Percentiles rank a stretch among this genome's conserved stretches.
These are phyloP conservation scores for Phytophthora hybrid DNA, from an alignment of 352 stramenopile genomes.

Conservation along the genomic window DNA sequence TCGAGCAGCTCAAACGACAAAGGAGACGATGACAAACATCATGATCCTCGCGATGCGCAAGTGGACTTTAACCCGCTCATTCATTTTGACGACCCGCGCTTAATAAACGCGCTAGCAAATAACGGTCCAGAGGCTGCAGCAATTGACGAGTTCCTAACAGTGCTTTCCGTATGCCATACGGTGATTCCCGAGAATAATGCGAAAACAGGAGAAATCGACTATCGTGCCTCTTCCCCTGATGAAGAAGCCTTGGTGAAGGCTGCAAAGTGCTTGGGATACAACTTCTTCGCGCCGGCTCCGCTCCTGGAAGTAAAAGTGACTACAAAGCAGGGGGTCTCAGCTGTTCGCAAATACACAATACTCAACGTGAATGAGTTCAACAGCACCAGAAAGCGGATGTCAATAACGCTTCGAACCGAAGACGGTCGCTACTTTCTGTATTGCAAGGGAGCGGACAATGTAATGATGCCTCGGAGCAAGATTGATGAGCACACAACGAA, in stretches of 20 bases:
- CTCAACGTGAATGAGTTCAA: slow-evolving; percentile 90
- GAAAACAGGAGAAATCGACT: slow-evolving; percentile 59
- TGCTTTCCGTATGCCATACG: slow-evolving; percentile 80
- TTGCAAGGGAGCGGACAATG: slow-evolving; percentile 88
- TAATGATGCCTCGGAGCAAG: slow-evolving; percentile 77
- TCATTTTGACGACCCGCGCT: slow-evolving; percentile 75
- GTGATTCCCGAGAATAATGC: slow-evolving; percentile 74
- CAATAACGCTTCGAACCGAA: slow-evolving; percentile 88
- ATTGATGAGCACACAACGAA: slow-evolving; percentile 41
- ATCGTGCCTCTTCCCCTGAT: slow-evolving; percentile 93
- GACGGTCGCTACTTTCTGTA: slow-evolving; percentile 61
- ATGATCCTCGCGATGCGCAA: slow-evolving; percentile 60
- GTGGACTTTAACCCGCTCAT: slow-evolving; percentile 71
- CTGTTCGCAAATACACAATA: slow-evolving; percentile 60
- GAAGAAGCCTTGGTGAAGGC: slow-evolving; percentile 94
- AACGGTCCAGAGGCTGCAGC: slow-evolving; percentile 27
- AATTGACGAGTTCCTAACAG: slow-evolving; percentile 78
- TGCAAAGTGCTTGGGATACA: slow-evolving; percentile 59
- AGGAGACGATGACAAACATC: slow-evolving; percentile 22
- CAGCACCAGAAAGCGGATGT: slow-evolving; percentile 98
- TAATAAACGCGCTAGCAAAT: slow-evolving; percentile 55
- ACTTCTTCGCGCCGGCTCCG: slow-evolving; percentile 79
- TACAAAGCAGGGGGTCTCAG: slow-evolving; percentile 45
- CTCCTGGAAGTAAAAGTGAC: slow-evolving; percentile 63
- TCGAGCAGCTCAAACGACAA: background rate